Percentiles rank a stretch among this genome's conserved stretches.
Conservation (phyloP, 306 rosid genomes). For the Corylus americana region DNA sequence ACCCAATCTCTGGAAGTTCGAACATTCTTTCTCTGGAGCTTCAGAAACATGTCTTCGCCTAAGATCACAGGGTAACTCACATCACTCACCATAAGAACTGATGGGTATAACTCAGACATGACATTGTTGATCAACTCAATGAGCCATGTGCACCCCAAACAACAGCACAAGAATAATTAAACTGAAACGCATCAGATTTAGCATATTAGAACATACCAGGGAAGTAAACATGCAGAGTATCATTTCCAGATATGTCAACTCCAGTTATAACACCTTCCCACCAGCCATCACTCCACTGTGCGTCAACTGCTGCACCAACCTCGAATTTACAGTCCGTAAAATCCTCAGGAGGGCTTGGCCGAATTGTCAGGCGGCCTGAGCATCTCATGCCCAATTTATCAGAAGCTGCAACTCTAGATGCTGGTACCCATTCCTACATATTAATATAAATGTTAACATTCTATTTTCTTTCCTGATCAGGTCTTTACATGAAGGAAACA, state of each 20-base stretch:
- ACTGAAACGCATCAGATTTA: not conserved
- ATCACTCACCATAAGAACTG: slow-evolving; percentile 26
- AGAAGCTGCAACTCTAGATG: slow-evolving; percentile 60
- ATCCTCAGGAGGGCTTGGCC: slow-evolving; percentile 58
- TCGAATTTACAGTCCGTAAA: slow-evolving; percentile 30
- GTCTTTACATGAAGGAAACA: slow-evolving; percentile 23
- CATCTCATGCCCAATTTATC: slow-evolving; percentile 71
- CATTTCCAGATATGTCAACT: slow-evolving; percentile 39
- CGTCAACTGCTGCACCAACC: slow-evolving; percentile 76
- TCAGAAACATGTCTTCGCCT: slow-evolving; percentile 65
- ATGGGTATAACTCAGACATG: slow-evolving; percentile 10
- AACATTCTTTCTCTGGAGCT: slow-evolving; percentile 41
- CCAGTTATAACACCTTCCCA: slow-evolving; percentile 81
- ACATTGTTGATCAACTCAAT: slow-evolving; percentile 28
- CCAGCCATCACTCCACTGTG: slow-evolving; percentile 86
- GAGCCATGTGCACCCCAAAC: slow-evolving; percentile 13
- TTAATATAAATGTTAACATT: slow-evolving; percentile 16
- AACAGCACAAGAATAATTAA: slow-evolving; percentile 1
- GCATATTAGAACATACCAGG: slow-evolving; percentile 53
- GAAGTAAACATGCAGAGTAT: slow-evolving; percentile 56
- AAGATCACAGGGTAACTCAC: slow-evolving; percentile 30
- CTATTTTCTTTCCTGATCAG: slow-evolving; percentile 17
- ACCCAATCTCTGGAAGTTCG: slow-evolving; percentile 72
- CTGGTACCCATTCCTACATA: slow-evolving; percentile 82
- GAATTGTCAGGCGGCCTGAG: slow-evolving; percentile 65